Evolutionary conservation across 2,329 filamentous ascomycete species (phyloP), one percentile per base, ranked within the genome.

Genomic region (Colletotrichum limetticola): DNA sequence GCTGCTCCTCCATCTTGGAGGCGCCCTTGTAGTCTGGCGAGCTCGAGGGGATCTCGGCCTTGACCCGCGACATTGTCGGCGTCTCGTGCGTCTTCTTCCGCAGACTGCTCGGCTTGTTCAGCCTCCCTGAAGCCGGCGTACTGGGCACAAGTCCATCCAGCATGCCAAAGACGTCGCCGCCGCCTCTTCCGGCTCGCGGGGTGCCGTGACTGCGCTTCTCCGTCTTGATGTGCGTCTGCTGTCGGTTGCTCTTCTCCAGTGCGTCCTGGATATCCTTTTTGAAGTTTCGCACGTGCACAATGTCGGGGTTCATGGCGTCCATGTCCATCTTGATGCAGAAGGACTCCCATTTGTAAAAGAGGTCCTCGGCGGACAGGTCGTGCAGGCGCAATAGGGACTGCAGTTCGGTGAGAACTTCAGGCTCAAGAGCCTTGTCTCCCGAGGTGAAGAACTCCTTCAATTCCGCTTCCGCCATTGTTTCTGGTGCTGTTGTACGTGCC

Each of bases 311-410:
- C 74, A 92, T 91, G 70, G 95, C 93, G 69, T 97, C 94, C 60
- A 91, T 86, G 28, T 95, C 94, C 92, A 98, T 95, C 83, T 96
- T 97, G 81, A 99, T 93, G 82, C 94, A 95, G 87, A 98, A 98
- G 0, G 95, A 96, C 83, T 99, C 97, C 97, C 97, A 99, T 88
- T 98, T 98, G 90, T 95, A 98, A 83, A 95, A 98, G 30, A 98
- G 87, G 80, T 98, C 97, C 81, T 98, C 92, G 42, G 92, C 88
- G 19, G 91, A 90, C 74, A 98, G 89, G 60, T 91, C 91, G 83
- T 98, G 94, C 73, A 98, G 87, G 67, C 92, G 91, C 85, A 97
- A 89, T 80, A 98, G 97, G 71, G 95, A 97, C 80, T 93, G 89
- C 76, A 99, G 87, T 84, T 98, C 95, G 66, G 88, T 86, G 75